A percentile compares a stretch with the other conserved stretches of the same genome.
These are phyloP conservation scores for Castanopsis chinensis DNA, from an alignment of 306 rosid genomes.

Conservation along the genomic window DNA sequence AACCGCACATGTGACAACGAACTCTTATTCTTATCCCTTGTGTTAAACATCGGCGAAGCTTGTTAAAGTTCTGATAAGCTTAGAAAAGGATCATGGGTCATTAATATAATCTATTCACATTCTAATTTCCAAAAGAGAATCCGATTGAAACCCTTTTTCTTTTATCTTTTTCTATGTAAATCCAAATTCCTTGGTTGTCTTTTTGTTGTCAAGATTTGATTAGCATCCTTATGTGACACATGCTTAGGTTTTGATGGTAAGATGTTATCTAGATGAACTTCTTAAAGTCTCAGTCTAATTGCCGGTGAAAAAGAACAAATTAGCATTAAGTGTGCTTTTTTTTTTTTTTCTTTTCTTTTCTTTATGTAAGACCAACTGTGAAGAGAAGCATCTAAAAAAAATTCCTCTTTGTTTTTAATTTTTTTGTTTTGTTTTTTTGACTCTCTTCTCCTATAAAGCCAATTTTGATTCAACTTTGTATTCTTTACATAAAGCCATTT, in stretches of 20 bases:
- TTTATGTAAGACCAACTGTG: conserved; percentile 9
- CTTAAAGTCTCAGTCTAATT: conserved; percentile 36
- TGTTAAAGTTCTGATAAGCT: conserved; percentile 26
- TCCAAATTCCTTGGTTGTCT: not conserved
- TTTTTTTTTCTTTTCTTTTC: not conserved
- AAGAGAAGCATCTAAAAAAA: conserved; percentile 9
- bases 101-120: conserved; percentile 8
- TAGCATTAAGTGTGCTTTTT: not conserved
- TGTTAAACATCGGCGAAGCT: conserved; percentile 18
- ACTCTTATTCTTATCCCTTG: conserved; percentile 24
- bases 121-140: conserved; percentile 11
- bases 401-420: not conserved
- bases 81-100: conserved; percentile 18
- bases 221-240: conserved; percentile 15
- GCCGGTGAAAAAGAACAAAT: conserved; percentile 9
- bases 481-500: conserved; percentile 30
- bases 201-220: conserved; percentile 4
- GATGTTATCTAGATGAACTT: conserved; percentile 37
- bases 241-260: conserved; percentile 25
- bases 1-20: conserved; percentile 26
- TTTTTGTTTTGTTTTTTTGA: conserved; percentile 16
- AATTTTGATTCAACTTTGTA: conserved; percentile 31
- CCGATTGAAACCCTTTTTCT: not conserved
- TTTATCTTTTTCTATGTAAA: not conserved
- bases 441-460: conserved; percentile 34